Evolutionary conservation across 129 eudicot genomes (phyloP).

Genomic region (Daucus carota): DNA sequence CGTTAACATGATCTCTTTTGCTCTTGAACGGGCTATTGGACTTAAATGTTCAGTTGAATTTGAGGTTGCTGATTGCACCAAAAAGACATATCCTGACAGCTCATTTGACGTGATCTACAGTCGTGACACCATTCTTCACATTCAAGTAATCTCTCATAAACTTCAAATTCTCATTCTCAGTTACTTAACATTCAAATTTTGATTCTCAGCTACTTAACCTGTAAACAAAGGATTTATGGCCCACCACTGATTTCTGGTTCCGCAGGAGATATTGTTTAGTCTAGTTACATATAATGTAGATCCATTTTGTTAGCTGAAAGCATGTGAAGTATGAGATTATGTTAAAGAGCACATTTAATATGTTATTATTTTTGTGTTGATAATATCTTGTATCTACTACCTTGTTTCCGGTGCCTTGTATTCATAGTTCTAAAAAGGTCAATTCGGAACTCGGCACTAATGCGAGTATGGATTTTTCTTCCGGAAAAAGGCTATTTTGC

Average conservation of each 20-base stretch:
- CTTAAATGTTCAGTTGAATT: constrained; percentile 83
- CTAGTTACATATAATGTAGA: neutral
- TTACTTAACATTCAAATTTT: neutral
- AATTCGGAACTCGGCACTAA: neutral
- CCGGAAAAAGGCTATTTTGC: neutral
- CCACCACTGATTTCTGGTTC: neutral
- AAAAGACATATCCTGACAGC: constrained; percentile 67
- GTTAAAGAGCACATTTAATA: neutral
- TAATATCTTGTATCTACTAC: neutral
- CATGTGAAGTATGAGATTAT: neutral
- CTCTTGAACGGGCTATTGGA: constrained; percentile 86
- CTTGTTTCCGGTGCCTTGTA: neutral
- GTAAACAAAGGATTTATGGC: neutral
- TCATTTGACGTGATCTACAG: constrained; percentile 93
- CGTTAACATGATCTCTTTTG: constrained; percentile 87
- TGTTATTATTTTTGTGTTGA: neutral
- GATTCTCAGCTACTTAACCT: neutral
- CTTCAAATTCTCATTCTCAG: neutral
- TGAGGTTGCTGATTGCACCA: constrained; percentile 98
- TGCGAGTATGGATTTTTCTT: neutral
- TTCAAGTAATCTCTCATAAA: constrained; percentile 49
- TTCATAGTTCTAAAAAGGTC: neutral
- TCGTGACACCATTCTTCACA: constrained; percentile 95
- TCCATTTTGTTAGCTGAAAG: neutral
- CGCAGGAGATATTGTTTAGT: neutral